These are phyloP conservation scores for Candida patagonica DNA, from an alignment of 805 yeast species.

Conservation along the genomic window DNA sequence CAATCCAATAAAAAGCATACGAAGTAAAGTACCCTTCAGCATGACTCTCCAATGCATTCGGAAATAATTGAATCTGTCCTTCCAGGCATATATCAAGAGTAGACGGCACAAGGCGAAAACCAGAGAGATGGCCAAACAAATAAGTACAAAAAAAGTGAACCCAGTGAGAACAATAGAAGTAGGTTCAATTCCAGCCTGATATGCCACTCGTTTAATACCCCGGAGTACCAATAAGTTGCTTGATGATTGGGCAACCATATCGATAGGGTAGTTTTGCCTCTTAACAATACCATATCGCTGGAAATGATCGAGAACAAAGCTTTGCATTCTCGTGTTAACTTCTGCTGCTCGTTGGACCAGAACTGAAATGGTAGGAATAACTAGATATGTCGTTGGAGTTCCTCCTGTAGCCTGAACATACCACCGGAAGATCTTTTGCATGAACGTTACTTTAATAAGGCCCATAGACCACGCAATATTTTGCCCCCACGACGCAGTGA, in stretches of 20 bases:
- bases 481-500: constrained; percentile 87
- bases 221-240: constrained; percentile 53
- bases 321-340: neutral
- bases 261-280: neutral
- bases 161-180: constrained; percentile 82
- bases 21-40: constrained; percentile 68
- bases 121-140: constrained; percentile 63
- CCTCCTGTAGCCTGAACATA: constrained; percentile 94
- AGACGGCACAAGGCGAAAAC: constrained; percentile 48
- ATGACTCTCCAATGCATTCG: constrained; percentile 48
- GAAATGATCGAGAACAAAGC: neutral
- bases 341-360: constrained; percentile 49
- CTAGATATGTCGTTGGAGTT: constrained; percentile 55
- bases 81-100: constrained; percentile 24
- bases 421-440: constrained; percentile 88
- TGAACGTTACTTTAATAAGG: constrained; percentile 61
- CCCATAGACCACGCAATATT: constrained; percentile 96
- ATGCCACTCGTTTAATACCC: constrained; percentile 82
- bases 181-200: constrained; percentile 64
- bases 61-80: constrained; percentile 38
- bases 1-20: constrained; percentile 78
- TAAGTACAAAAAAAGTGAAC: constrained; percentile 71
- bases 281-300: neutral
- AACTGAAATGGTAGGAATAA: constrained; percentile 51
- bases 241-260: constrained; percentile 15